Percentiles rank a stretch among this genome's conserved stretches.
Evolutionary conservation across 495 filamentous ascomycete genomes (phyloP).

Genomic region (Hypomontagnella submonticulosa): DNA sequence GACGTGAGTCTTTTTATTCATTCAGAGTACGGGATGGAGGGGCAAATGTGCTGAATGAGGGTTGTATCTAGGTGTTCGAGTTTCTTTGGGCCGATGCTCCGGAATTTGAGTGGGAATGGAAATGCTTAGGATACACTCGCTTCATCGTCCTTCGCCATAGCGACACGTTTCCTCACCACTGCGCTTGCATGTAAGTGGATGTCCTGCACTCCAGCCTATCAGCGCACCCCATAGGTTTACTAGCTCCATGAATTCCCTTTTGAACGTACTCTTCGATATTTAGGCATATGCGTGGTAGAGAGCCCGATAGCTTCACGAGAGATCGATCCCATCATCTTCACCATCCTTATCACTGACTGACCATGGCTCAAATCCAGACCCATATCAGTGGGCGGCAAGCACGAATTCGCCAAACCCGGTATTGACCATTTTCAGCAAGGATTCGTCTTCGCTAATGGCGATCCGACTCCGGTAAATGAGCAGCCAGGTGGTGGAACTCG

Average conservation of each 20-base stretch:
- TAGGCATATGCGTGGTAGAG: slow-evolving; percentile 20
- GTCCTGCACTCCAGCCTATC: background rate
- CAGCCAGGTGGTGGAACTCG: slow-evolving; percentile 29
- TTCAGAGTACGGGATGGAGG: background rate
- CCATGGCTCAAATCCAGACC: slow-evolving; percentile 39
- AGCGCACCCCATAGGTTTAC: slow-evolving; percentile 2
- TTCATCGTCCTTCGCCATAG: slow-evolving; percentile 50
- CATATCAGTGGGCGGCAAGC: slow-evolving; percentile 48
- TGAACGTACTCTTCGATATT: slow-evolving; percentile 20
- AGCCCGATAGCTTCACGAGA: slow-evolving; percentile 17
- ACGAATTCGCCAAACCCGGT: slow-evolving; percentile 49
- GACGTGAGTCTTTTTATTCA: slow-evolving; percentile 42
- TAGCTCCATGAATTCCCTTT: slow-evolving; percentile 12
- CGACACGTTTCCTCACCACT: slow-evolving; percentile 48
- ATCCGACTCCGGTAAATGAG: slow-evolving; percentile 43
- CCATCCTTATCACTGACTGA: slow-evolving; percentile 36
- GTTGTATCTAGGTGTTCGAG: slow-evolving; percentile 45
- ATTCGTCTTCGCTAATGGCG: slow-evolving; percentile 47
- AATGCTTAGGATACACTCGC: slow-evolving; percentile 49
- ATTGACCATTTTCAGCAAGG: slow-evolving; percentile 51
- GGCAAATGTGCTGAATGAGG: slow-evolving; percentile 19
- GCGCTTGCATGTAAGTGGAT: slow-evolving; percentile 50
- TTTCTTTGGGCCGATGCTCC: slow-evolving; percentile 50
- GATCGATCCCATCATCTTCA: slow-evolving; percentile 13
- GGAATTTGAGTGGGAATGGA: slow-evolving; percentile 52